A percentile compares a stretch with the other conserved stretches of the same genome.
These are phyloP conservation scores for Eragrostis nindensis DNA, from an alignment of 176 grass and related monocot genomes.

Conservation along the genomic window DNA sequence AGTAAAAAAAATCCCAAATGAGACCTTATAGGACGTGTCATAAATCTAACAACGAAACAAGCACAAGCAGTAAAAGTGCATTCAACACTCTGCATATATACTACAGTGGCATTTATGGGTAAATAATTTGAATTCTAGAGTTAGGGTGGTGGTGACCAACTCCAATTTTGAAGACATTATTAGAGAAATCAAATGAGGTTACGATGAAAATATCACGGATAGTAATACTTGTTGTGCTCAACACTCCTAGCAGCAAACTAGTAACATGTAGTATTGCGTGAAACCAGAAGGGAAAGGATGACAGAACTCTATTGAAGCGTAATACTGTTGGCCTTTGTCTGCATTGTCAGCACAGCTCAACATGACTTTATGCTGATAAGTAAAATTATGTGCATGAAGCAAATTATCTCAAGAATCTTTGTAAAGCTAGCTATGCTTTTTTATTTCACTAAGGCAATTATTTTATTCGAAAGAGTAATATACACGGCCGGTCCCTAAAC, in stretches of 20 bases:
- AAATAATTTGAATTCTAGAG: too few species aligned
- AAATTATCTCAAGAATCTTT: constrained; percentile 28
- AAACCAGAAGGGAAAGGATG: neutral
- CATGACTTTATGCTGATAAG: neutral
- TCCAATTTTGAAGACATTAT: too few species aligned
- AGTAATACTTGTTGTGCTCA: neutral
- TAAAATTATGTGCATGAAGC: neutral
- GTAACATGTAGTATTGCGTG: neutral
- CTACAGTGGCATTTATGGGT: neutral
- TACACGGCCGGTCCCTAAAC: too few species aligned
- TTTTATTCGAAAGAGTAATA: too few species aligned
- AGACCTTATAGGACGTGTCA: too few species aligned
- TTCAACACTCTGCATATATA: neutral
- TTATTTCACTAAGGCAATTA: neutral
- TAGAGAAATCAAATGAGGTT: neutral
- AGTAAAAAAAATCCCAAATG: too few species aligned
- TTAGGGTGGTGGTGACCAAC: too few species aligned
- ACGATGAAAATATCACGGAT: neutral
- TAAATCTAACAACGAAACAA: too few species aligned
- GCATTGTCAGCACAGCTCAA: neutral
- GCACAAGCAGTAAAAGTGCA: too few species aligned
- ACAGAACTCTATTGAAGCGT: neutral
- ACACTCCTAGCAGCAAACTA: constrained; percentile 11
- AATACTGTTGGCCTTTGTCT: neutral
- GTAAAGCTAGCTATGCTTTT: constrained; percentile 20